Conservation (phyloP, 768 basidiomycete genomes). For the Leccinum ochraceum region DNA sequence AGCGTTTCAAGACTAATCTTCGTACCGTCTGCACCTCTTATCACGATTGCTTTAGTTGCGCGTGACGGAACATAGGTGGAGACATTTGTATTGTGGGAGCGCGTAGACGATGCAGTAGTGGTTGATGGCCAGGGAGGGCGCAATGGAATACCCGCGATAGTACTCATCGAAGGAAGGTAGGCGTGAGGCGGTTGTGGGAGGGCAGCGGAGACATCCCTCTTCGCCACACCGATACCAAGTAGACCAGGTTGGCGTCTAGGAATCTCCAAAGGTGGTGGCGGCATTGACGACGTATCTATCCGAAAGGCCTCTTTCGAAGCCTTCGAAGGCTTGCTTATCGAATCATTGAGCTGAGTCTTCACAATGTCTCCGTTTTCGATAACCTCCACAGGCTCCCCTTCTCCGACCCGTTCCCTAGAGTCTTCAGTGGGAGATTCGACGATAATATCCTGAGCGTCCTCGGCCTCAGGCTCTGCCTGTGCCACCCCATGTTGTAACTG, state of each 20-base stretch:
- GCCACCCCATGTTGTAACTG: conserved; percentile 18
- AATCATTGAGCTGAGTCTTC: conserved; percentile 28
- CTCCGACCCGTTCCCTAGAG: conserved; percentile 41
- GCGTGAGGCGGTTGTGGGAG: not conserved
- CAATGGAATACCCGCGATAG: too few species aligned
- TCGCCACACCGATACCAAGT: conserved; percentile 64
- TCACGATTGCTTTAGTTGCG: too few species aligned
- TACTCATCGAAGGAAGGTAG: too few species aligned
- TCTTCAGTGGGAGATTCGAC: conserved; percentile 44
- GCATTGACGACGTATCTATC: conserved; percentile 58
- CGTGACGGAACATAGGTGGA: too few species aligned
- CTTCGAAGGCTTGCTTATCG: conserved; percentile 41
- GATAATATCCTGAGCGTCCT: conserved; percentile 32
- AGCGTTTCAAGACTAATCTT: too few species aligned
- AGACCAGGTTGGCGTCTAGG: conserved; percentile 62
- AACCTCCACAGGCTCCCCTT: conserved; percentile 32
- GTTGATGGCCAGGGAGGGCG: too few species aligned
- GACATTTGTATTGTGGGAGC: too few species aligned
- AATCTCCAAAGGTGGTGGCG: conserved; percentile 39
- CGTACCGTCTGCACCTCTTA: too few species aligned
- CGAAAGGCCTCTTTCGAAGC: conserved; percentile 56
- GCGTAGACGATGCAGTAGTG: too few species aligned
- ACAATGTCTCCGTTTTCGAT: conserved; percentile 33
- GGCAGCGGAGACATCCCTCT: conserved; percentile 35
- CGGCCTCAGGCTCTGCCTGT: conserved; percentile 35